Percentiles rank a stretch among this genome's conserved stretches.
Conservation (phyloP, 192 early-diverging fungal genomes). For the Backusella sp. region DNA sequence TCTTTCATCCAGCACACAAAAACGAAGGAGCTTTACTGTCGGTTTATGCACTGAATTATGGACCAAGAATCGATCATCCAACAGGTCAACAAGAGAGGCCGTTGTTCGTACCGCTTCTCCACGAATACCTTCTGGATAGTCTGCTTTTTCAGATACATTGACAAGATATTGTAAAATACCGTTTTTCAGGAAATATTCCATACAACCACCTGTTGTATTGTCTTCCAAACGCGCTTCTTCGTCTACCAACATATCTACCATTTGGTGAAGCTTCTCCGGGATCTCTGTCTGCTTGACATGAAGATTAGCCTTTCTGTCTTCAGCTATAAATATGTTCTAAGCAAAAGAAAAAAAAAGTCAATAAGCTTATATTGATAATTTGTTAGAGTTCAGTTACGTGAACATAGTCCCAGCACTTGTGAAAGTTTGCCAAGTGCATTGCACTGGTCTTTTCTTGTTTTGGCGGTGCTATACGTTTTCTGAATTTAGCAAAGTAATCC, state of each 20-base stretch:
- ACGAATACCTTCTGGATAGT: conserved; percentile 79
- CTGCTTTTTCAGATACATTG: conserved; percentile 65
- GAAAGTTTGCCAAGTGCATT: conserved; percentile 69
- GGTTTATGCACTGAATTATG: conserved; percentile 91
- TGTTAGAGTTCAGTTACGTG: conserved; percentile 38
- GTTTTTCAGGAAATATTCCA: conserved; percentile 87
- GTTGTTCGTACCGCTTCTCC: conserved; percentile 78
- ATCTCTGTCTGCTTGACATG: conserved; percentile 76
- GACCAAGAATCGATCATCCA: conserved; percentile 87
- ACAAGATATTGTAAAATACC: conserved; percentile 81
- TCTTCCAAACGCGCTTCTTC: conserved; percentile 80
- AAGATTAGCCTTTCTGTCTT: conserved; percentile 29
- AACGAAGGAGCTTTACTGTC: conserved; percentile 72
- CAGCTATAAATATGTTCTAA: conserved; percentile 38
- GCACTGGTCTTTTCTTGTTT: conserved; percentile 57
- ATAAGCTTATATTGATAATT: background rate
- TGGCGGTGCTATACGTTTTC: conserved; percentile 60
- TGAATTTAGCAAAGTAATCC: conserved; percentile 71
- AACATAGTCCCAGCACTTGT: conserved; percentile 70
- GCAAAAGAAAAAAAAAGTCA: background rate
- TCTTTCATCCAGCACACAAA: conserved; percentile 54
- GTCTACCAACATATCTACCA: conserved; percentile 90
- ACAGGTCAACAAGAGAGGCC: conserved; percentile 75
- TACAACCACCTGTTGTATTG: conserved; percentile 75
- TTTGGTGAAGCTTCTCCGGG: conserved; percentile 65